Evolutionary conservation across 345 rosid species (phyloP), one percentile per base, ranked within the genome.

Genomic region (Atalantia buxifolia): DNA sequence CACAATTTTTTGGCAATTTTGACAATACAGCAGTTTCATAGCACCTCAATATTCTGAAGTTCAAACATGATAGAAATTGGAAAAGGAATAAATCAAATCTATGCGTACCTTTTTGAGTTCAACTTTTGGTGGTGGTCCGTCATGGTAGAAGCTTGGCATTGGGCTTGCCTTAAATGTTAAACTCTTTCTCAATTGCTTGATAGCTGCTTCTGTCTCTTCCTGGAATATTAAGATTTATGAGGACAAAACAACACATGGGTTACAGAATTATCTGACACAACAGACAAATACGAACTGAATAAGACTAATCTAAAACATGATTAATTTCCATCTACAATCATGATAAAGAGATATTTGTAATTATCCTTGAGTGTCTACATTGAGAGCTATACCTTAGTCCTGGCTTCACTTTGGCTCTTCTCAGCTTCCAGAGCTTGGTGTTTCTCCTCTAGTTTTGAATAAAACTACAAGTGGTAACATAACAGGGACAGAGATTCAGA

Each of bases 131-230:
- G 98, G 97, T 71, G 97, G 94, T 69, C 94, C 92, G 72, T 93
- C 98, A 4, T 83, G 81, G 82, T 95, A 95, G 86, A 95, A 95
- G 79, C 84, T 89, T 30, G 98, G 98, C 88, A 95, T 92, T 14
- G 98, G 98, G 65, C 77, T 93, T 10, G 98, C 98, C 85, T 86
- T 95, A 74, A 92, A 85, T 72, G 73, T 82, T 89, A 95, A 88
- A 85, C 87, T 90, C 88, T 84, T 95, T 83, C 98, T 90, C 71
- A 95, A 77, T 83, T 90, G 88, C 86, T 85, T 95, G 80, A 95
- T 88, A n/a, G 92, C 93, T 18, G 90, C 98, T 65, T 93, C 92
- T 74, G 38, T 89, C 88, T 92, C 98, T 84, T 95, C 98, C 98
- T 72, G 77, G 66, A 69, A 63, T 33, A 68, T 66, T 65, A 19